Percentiles rank a stretch among this genome's conserved stretches.
Evolutionary conservation across 2,329 filamentous ascomycete species (phyloP).

Genomic region (Fusarium multiceps): DNA sequence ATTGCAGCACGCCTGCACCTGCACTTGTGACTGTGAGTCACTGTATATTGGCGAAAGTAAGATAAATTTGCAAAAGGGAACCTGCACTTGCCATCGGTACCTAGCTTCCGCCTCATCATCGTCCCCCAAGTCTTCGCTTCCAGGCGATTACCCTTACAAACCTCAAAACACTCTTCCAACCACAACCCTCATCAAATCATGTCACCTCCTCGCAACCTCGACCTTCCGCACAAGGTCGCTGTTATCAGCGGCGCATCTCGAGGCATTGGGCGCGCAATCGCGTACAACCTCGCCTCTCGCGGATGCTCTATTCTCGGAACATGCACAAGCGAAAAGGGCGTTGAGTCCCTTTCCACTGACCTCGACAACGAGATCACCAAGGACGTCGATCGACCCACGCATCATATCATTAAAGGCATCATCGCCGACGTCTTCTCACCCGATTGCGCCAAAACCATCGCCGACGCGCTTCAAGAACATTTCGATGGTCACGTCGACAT

Average conservation of each 20-base stretch:
- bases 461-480: slow-evolving; percentile 36
- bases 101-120: too few species aligned
- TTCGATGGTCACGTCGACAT: slow-evolving; percentile 49
- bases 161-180: too few species aligned
- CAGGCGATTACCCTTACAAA: too few species aligned
- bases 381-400: neutral
- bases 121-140: too few species aligned
- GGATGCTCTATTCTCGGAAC: slow-evolving; percentile 50
- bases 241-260: slow-evolving; percentile 38
- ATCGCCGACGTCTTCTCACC: slow-evolving; percentile 47
- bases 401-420: slow-evolving; percentile 45
- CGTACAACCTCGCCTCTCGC: slow-evolving; percentile 44
- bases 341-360: slow-evolving; percentile 32
- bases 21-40: too few species aligned
- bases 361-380: slow-evolving; percentile 40
- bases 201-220: slow-evolving; percentile 12
- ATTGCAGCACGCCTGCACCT: too few species aligned
- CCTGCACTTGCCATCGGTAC: too few species aligned
- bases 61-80: too few species aligned
- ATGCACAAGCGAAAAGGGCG: slow-evolving; percentile 39
- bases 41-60: too few species aligned
- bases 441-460: slow-evolving; percentile 45
- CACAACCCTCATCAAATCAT: neutral
- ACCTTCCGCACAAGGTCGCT: slow-evolving; percentile 33
- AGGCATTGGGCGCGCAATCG: slow-evolving; percentile 47